Conservation (phyloP, 75 land plant genomes). For the Sequoiadendron giganteum region DNA sequence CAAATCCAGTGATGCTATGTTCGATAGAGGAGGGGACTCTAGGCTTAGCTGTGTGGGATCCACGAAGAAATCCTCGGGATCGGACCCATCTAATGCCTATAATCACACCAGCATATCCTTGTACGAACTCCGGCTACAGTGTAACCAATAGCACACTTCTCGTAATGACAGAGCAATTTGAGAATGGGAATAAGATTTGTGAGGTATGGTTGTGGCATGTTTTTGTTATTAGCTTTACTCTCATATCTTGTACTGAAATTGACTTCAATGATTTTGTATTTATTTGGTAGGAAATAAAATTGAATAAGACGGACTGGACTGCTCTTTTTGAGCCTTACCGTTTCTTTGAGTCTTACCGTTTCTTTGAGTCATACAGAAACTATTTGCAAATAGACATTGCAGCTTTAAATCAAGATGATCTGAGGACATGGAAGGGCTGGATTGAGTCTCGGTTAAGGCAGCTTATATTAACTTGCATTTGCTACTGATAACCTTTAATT, state of each 20-base stretch:
- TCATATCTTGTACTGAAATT: not conserved
- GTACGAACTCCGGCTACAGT: conserved; percentile 55
- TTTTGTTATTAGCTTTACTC: not conserved
- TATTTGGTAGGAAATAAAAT: conserved; percentile 20
- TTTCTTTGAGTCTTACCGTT: too few relatives aligned
- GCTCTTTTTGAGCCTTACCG: conserved; percentile 34
- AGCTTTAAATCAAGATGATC: conserved; percentile 37
- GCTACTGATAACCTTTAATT: not conserved
- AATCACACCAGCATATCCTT: conserved; percentile 53
- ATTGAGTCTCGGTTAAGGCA: conserved; percentile 52
- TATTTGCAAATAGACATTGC: conserved; percentile 45
- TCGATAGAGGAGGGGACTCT: conserved; percentile 48
- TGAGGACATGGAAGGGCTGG: conserved; percentile 57
- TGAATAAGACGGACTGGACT: conserved; percentile 42
- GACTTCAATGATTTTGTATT: not conserved
- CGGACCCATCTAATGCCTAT: conserved; percentile 51
- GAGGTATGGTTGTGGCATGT: conserved; percentile 15
- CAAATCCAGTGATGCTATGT: conserved; percentile 57
- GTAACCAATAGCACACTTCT: conserved; percentile 44
- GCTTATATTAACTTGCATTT: not conserved
- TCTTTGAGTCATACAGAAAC: conserved; percentile 44
- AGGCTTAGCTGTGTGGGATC: conserved; percentile 51
- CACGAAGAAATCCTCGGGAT: conserved; percentile 46
- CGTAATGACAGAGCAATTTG: conserved; percentile 50
- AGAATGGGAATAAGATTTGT: conserved; percentile 36